Percentiles rank a stretch among this genome's conserved stretches.
These are phyloP conservation scores for Cystobasidiaceae sp. DNA, from an alignment of 1,284 basidiomycete genomes.

Conservation along the genomic window DNA sequence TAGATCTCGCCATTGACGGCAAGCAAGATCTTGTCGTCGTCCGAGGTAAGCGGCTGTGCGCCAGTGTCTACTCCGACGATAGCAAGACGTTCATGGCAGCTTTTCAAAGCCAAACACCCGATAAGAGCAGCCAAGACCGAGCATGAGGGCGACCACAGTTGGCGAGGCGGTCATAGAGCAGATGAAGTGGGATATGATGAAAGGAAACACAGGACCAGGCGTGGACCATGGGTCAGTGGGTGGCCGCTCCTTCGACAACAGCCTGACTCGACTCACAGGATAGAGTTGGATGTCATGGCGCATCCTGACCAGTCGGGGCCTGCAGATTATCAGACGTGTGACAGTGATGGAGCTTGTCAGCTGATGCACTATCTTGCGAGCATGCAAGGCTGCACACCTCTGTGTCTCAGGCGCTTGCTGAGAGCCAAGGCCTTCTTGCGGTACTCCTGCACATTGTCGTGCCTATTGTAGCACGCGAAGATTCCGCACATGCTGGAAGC, in stretches of 20 bases:
- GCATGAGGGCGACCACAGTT: conserved; percentile 77
- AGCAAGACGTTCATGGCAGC: conserved; percentile 60
- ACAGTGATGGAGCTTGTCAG: neutral
- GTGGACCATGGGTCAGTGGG: no score
- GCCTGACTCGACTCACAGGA: conserved; percentile 45
- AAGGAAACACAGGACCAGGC: neutral
- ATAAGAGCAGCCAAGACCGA: no score
- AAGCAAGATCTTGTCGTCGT: conserved; percentile 78
- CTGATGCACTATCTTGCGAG: neutral
- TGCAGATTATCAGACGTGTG: neutral
- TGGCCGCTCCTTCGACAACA: neutral
- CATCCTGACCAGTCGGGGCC: conserved; percentile 91
- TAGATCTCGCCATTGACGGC: conserved; percentile 99
- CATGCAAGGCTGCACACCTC: conserved; percentile 53
- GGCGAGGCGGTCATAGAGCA: neutral
- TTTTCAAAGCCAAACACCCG: neutral
- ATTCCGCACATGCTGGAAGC: conserved; percentile 73
- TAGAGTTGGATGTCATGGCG: conserved; percentile 70
- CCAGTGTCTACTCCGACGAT: conserved; percentile 98
- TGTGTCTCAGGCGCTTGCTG: conserved; percentile 82
- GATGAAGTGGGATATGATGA: neutral
- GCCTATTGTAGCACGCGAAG: conserved; percentile 65
- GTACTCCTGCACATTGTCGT: conserved; percentile 64
- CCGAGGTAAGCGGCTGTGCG: conserved; percentile 87
- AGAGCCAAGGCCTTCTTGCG: conserved; percentile 52